Evolutionary conservation across 2,329 filamentous ascomycete genomes (phyloP).

Genomic region (Eutypella sp.): DNA sequence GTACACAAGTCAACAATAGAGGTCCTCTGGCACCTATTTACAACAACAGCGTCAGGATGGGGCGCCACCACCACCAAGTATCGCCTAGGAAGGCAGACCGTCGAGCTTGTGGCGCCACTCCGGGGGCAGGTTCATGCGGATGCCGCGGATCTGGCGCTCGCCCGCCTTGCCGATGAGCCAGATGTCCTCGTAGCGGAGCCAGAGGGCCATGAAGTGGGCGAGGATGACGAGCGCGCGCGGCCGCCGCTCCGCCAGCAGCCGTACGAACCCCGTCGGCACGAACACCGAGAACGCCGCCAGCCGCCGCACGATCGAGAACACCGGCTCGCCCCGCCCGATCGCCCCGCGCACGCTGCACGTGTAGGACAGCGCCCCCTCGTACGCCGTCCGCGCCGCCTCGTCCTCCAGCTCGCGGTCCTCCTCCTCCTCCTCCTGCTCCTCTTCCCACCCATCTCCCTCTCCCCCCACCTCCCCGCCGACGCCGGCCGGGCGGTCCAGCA

Average conservation of each 20-base stretch:
- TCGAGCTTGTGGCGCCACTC: slow-evolving; percentile 32
- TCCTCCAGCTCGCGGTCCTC: slow-evolving; percentile 27
- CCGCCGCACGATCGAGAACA: slow-evolving; percentile 27
- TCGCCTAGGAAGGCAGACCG: slow-evolving; percentile 20
- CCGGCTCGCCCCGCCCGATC: slow-evolving; percentile 23
- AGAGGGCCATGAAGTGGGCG: slow-evolving; percentile 35
- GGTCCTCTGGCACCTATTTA: too few relatives aligned
- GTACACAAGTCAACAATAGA: too few relatives aligned
- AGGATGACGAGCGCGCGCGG: slow-evolving; percentile 32
- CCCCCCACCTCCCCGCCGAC: slow-evolving; percentile 15
- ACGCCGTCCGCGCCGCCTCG: slow-evolving; percentile 20
- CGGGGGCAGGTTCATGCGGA: slow-evolving; percentile 28
- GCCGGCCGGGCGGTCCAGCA: slow-evolving; percentile 27
- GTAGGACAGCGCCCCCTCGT: slow-evolving; percentile 30
- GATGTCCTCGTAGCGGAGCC: slow-evolving; percentile 29
- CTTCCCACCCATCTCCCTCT: too few relatives aligned
- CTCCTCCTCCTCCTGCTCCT: not conserved
- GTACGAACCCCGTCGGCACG: slow-evolving; percentile 28
- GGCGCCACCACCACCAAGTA: too few relatives aligned
- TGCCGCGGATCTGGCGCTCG: slow-evolving; percentile 31
- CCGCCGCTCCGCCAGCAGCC: slow-evolving; percentile 28
- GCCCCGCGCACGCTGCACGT: slow-evolving; percentile 27
- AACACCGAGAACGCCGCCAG: slow-evolving; percentile 32
- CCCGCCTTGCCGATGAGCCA: slow-evolving; percentile 33
- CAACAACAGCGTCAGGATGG: too few relatives aligned